Percentiles rank a stretch among this genome's conserved stretches.
These are phyloP conservation scores for Beauveria sp. DNA, from an alignment of 2,329 filamentous ascomycete genomes.

Conservation along the genomic window DNA sequence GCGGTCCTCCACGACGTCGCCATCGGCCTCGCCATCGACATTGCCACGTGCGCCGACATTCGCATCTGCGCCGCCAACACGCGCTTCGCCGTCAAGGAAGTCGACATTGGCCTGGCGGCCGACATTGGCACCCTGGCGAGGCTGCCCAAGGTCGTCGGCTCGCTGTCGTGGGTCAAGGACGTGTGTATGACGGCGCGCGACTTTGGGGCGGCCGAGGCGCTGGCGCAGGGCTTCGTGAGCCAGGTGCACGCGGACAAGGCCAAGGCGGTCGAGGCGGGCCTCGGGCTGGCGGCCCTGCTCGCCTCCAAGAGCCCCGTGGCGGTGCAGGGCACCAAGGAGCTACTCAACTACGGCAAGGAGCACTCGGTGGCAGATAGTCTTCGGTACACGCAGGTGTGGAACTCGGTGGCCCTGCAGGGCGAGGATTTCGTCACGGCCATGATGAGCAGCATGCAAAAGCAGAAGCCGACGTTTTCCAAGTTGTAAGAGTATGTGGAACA, in stretches of 20 bases:
- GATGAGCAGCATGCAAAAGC: slow-evolving; percentile 69
- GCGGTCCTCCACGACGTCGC: slow-evolving; percentile 72
- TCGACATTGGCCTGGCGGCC: slow-evolving; percentile 73
- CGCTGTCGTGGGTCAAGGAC: slow-evolving; percentile 70
- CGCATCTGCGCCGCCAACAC: slow-evolving; percentile 54
- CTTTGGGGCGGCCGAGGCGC: slow-evolving; percentile 62
- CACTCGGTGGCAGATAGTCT: slow-evolving; percentile 70
- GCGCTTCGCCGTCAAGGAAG: slow-evolving; percentile 68
- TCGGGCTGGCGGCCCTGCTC: slow-evolving; percentile 58
- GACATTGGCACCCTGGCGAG: slow-evolving; percentile 70
- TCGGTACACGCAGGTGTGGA: slow-evolving; percentile 83
- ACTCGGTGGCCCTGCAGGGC: slow-evolving; percentile 74
- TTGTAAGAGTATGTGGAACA: slow-evolving; percentile 39
- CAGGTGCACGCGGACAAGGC: slow-evolving; percentile 56
- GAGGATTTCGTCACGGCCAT: slow-evolving; percentile 68
- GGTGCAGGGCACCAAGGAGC: slow-evolving; percentile 78
- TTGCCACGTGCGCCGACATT: slow-evolving; percentile 62
- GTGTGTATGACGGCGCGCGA: slow-evolving; percentile 63
- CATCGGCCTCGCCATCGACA: slow-evolving; percentile 71
- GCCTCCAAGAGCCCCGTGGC: slow-evolving; percentile 81
- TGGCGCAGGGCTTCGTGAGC: slow-evolving; percentile 62
- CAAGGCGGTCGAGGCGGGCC: slow-evolving; percentile 51
- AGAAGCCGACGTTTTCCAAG: slow-evolving; percentile 77
- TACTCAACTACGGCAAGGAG: slow-evolving; percentile 76
- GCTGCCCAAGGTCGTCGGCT: slow-evolving; percentile 66